phyloP scores from a whole-genome alignment of 371 early-diverging fungal genomes.

The Zychaea mexicana region DNA sequence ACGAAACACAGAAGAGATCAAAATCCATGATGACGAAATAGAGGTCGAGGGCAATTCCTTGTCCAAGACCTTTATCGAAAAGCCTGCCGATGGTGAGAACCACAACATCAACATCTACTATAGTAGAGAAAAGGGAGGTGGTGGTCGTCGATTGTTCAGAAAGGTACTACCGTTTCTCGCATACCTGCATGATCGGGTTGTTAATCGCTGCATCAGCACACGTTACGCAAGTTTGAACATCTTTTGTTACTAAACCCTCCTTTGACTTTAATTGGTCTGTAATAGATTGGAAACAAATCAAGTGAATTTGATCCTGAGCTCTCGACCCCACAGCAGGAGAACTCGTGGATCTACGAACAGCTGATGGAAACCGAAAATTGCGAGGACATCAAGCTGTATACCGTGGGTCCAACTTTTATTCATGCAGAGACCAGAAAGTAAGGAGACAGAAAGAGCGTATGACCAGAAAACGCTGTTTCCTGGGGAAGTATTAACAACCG shows the following conservation, averaged over 20 bases:
- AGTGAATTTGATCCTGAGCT: conserved; percentile 86
- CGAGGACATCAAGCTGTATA: conserved; percentile 98
- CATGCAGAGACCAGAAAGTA: conserved; percentile 98
- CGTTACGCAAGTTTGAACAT: no score
- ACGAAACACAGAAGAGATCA: conserved; percentile 22
- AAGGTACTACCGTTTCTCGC: conserved; percentile 67
- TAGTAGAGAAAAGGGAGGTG: conserved; percentile 81
- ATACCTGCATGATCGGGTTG: no score
- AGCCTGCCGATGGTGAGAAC: conserved; percentile 96
- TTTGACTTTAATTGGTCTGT: neutral
- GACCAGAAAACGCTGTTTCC: no score
- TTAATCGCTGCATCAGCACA: no score
- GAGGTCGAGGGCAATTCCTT: conserved; percentile 68
- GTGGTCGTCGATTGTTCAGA: conserved; percentile 92
- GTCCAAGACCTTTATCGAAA: conserved; percentile 97
- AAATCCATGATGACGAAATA: conserved; percentile 68
- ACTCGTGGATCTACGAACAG: conserved; percentile 95
- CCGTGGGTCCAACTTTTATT: conserved; percentile 85
- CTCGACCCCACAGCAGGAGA: conserved; percentile 67
- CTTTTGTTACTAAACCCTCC: no score
- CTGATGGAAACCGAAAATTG: conserved; percentile 92
- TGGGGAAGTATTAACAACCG: neutral
- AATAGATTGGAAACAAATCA: conserved; percentile 90
- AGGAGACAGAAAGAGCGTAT: conserved; percentile 9
- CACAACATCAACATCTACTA: conserved; percentile 98